Conservation (phyloP, 345 rosid species). For the Lepidium sativum region DNA sequence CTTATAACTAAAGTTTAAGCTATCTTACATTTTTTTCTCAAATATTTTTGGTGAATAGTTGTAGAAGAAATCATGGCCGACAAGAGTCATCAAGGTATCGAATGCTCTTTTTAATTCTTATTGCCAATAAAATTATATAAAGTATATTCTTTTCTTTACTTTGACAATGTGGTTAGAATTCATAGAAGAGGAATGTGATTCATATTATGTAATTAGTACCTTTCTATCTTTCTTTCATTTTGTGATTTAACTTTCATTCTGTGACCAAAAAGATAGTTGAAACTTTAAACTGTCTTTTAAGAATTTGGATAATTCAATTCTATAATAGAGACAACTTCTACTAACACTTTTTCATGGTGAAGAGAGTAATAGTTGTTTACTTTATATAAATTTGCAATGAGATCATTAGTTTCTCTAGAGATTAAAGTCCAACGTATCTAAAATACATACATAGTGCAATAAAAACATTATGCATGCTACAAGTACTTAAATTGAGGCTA, state of each 20-base stretch:
- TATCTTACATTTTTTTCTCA: conserved; percentile 1
- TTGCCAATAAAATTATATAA: conserved; percentile 1
- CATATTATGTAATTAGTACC: conserved; percentile 11
- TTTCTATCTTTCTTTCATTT: not conserved
- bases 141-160: conserved; percentile 25
- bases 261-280: conserved; percentile 1
- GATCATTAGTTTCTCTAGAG: not conserved
- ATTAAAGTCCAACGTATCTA: not conserved
- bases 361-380: not conserved
- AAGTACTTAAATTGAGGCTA: not conserved
- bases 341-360: not conserved
- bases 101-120: not conserved
- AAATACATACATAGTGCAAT: not conserved
- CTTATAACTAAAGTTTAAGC: conserved; percentile 4
- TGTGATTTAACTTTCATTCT: not conserved
- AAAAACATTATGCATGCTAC: not conserved
- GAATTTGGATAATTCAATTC: not conserved
- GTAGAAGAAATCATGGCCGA: conserved; percentile 22
- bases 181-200: conserved; percentile 11
- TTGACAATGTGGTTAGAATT: conserved; percentile 16
- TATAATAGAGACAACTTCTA: not conserved
- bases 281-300: not conserved
- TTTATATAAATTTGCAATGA: not conserved
- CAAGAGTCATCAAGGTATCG: conserved; percentile 23
- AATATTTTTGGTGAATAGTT: not conserved